These are phyloP conservation scores for Sistotremastrum niveocremeum DNA, from an alignment of 768 basidiomycete genomes.

Conservation along the genomic window DNA sequence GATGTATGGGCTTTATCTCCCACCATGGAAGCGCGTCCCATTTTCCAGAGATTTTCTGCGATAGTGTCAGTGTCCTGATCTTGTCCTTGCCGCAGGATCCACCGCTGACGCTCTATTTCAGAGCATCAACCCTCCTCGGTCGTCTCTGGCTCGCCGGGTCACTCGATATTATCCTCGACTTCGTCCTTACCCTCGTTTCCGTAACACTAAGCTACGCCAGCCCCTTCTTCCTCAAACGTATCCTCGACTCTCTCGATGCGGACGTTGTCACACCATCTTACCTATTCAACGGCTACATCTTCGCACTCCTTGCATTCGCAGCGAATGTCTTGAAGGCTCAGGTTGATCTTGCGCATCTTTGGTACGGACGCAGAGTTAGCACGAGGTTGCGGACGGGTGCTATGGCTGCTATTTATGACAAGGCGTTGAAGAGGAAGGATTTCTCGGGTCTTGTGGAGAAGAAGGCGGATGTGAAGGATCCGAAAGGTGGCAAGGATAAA, in stretches of 20 bases:
- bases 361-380: slow-evolving; percentile 64
- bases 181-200: slow-evolving; percentile 49
- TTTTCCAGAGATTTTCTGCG: slow-evolving; percentile 36
- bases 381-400: slow-evolving; percentile 66
- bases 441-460: slow-evolving; percentile 55
- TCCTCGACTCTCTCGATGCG: slow-evolving; percentile 43
- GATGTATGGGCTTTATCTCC: slow-evolving; percentile 66
- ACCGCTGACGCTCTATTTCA: neutral
- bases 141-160: slow-evolving; percentile 33
- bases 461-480: neutral
- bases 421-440: slow-evolving; percentile 72
- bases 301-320: slow-evolving; percentile 61
- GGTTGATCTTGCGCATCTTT: slow-evolving; percentile 62
- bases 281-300: slow-evolving; percentile 56
- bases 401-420: slow-evolving; percentile 81
- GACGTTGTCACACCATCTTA: slow-evolving; percentile 33
- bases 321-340: slow-evolving; percentile 48
- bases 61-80: slow-evolving; percentile 13
- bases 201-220: slow-evolving; percentile 66
- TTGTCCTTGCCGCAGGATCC: no score
- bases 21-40: slow-evolving; percentile 47
- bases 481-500: slow-evolving; percentile 3
- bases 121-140: slow-evolving; percentile 25
- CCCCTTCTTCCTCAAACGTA: slow-evolving; percentile 69
- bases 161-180: slow-evolving; percentile 44